Evolutionary conservation across 1,284 basidiomycete genomes (phyloP).

Genomic region (Sporisorium exsertum): DNA sequence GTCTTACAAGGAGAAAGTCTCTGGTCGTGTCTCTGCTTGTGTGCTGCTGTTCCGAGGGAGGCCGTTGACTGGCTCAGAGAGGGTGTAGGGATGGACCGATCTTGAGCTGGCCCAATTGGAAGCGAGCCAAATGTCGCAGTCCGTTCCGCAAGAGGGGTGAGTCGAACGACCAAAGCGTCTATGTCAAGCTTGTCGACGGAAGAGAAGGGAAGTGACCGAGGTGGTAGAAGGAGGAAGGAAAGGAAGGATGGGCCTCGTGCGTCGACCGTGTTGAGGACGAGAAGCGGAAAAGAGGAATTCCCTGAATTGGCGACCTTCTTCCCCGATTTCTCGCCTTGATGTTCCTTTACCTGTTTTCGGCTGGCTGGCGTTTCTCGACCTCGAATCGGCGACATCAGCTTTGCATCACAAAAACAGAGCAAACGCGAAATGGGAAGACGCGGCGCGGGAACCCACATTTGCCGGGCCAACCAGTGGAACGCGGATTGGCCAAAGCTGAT

Average conservation of each 20-base stretch:
- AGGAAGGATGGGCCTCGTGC: background rate
- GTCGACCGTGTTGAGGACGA: background rate
- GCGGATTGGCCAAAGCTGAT: background rate
- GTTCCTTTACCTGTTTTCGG: too few species aligned
- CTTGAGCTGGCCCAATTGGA: background rate
- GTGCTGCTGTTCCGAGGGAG: background rate
- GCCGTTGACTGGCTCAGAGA: too few species aligned
- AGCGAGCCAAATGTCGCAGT: background rate
- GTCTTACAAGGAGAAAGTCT: background rate
- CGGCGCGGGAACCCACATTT: background rate
- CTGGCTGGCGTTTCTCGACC: too few species aligned
- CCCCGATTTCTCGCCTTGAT: too few species aligned
- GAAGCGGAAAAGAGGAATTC: background rate
- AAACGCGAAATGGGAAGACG: background rate
- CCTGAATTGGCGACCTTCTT: slow-evolving; percentile 5
- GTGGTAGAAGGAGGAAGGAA: slow-evolving; percentile 19
- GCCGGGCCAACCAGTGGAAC: background rate
- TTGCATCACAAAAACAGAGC: background rate
- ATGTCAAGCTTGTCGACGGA: background rate
- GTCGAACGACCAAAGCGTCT: background rate
- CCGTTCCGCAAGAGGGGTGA: background rate
- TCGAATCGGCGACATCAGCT: slow-evolving; percentile 2
- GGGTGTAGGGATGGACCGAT: background rate
- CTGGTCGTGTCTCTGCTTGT: background rate
- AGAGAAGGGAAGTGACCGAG: slow-evolving; percentile 5